Conservation (phyloP, 805 yeast species). For the Sugiyamaella lignohabitans region DNA sequence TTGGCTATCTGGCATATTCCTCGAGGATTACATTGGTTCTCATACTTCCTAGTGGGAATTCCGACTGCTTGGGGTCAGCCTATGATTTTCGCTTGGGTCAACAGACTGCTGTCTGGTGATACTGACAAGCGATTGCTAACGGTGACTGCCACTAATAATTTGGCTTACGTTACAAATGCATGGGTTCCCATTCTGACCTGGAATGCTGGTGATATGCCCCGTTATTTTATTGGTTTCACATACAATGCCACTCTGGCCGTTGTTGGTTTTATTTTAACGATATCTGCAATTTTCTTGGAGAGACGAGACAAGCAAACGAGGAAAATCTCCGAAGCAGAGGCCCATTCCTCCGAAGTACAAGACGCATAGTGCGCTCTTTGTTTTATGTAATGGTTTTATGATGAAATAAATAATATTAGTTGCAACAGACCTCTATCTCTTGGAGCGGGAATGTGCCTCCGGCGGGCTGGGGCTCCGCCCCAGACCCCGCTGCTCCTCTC, state of each 20-base stretch:
- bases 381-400: too few relatives aligned
- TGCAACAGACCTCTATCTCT: too few relatives aligned
- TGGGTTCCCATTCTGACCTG: constrained; percentile 40
- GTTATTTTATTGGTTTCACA: constrained; percentile 36
- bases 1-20: constrained; percentile 46
- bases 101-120: constrained; percentile 39
- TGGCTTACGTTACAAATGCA: constrained; percentile 39
- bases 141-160: constrained; percentile 37
- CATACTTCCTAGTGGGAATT: constrained; percentile 43
- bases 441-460: too few relatives aligned
- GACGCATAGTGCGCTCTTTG: too few relatives aligned
- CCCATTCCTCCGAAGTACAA: too few relatives aligned
- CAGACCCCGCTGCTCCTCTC: not conserved
- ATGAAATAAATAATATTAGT: too few relatives aligned
- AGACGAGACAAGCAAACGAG: constrained; percentile 1
- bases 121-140: constrained; percentile 35
- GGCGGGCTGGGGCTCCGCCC: not conserved
- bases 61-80: constrained; percentile 52
- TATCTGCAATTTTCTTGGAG: constrained; percentile 34
- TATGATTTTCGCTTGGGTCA: constrained; percentile 51
- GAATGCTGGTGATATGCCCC: constrained; percentile 35
- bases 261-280: constrained; percentile 32
- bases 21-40: constrained; percentile 43
- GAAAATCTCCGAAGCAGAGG: not conserved
- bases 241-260: constrained; percentile 34